Percentiles rank a stretch among this genome's conserved stretches.
Conservation (phyloP, 2,329 filamentous ascomycete genomes). For the Hypoxylon sp. region DNA sequence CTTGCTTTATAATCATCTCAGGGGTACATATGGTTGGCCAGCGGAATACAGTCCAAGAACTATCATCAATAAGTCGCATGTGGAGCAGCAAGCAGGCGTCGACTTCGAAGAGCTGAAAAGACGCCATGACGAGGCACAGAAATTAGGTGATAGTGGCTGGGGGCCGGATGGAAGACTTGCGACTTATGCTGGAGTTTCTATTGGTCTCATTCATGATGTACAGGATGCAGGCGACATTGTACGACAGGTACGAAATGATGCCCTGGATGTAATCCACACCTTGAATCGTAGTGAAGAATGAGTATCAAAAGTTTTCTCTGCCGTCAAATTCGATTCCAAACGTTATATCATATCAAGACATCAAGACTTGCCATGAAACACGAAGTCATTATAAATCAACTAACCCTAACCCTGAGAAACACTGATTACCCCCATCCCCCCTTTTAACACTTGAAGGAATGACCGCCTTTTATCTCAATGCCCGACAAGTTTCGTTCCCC, state of each 20-base stretch:
- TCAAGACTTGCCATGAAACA: too few relatives aligned
- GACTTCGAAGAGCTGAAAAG: conserved; percentile 9
- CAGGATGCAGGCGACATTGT: conserved; percentile 5
- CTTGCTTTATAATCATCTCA: conserved; percentile 55
- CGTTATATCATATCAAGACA: too few relatives aligned
- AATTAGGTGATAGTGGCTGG: conserved; percentile 1
- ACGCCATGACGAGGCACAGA: conserved; percentile 7
- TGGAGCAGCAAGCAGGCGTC: neutral
- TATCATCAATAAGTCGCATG: conserved; percentile 1
- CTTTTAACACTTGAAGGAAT: too few relatives aligned
- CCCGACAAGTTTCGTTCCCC: too few relatives aligned
- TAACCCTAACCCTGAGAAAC: too few relatives aligned
- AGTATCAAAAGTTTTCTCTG: too few relatives aligned
- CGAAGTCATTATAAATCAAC: too few relatives aligned
- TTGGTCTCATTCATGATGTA: conserved; percentile 16
- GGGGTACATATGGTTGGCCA: conserved; percentile 55
- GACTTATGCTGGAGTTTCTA: conserved; percentile 18
- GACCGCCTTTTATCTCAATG: too few relatives aligned
- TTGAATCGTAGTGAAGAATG: too few relatives aligned
- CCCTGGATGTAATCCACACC: neutral
- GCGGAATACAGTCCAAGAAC: conserved; percentile 43
- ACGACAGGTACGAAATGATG: neutral
- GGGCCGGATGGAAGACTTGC: conserved; percentile 1
- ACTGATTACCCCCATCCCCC: too few relatives aligned
- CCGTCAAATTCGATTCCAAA: too few relatives aligned